phyloP scores from a whole-genome alignment of 805 yeast species.

The Hanseniaspora vineae region DNA sequence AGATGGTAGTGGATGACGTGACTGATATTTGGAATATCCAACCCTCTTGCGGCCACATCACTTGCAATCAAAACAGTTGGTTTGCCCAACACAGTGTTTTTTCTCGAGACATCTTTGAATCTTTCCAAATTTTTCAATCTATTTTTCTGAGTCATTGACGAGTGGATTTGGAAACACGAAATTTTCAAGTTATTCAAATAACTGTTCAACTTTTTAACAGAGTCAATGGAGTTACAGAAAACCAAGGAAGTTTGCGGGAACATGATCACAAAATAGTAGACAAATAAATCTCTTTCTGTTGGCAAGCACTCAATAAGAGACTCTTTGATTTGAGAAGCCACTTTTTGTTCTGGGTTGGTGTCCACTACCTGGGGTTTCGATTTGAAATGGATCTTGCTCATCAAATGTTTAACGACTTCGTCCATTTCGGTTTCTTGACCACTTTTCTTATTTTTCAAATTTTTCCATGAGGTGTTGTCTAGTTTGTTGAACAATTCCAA shows the following conservation, averaged over 20 bases:
- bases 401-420: conserved; percentile 52
- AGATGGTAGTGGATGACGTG: conserved; percentile 94
- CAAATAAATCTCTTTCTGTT: conserved; percentile 75
- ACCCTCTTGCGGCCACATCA: conserved; percentile 97
- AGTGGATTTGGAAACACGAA: conserved; percentile 67
- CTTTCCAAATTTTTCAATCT: conserved; percentile 76
- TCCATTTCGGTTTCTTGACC: conserved; percentile 27
- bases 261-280: conserved; percentile 74
- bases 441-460: conserved; percentile 12
- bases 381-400: conserved; percentile 58
- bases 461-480: conserved; percentile 27
- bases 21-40: conserved; percentile 80
- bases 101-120: conserved; percentile 42
- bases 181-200: conserved; percentile 57
- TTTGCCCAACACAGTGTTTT: conserved; percentile 28
- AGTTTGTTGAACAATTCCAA: conserved; percentile 70
- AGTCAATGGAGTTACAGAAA: conserved; percentile 90
- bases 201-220: conserved; percentile 77
- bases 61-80: conserved; percentile 75
- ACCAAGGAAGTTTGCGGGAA: conserved; percentile 85
- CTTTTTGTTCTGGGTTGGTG: conserved; percentile 72
- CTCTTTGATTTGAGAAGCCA: conserved; percentile 66
- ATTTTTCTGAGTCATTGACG: conserved; percentile 91
- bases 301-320: conserved; percentile 87
- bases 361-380: conserved; percentile 65